Evolutionary conservation across 2,329 filamentous ascomycete species (phyloP).

Genomic region (Cephalotrichum gorgonifer): DNA sequence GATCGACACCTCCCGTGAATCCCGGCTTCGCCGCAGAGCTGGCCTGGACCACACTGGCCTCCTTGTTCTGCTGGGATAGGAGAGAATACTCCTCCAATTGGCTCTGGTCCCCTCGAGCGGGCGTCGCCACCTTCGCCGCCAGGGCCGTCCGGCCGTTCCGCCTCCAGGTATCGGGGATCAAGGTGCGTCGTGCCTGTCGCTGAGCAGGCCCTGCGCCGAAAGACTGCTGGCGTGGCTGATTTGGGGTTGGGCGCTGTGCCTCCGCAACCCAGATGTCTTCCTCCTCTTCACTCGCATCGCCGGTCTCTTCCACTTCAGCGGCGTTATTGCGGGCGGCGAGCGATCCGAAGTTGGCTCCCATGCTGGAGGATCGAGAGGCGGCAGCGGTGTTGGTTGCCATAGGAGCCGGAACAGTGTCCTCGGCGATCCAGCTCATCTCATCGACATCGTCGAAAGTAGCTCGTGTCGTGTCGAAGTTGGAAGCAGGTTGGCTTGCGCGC

Average conservation of each 20-base stretch:
- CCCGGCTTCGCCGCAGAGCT: slow-evolving; percentile 11
- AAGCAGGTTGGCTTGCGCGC: neutral
- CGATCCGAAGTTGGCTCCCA: slow-evolving; percentile 6
- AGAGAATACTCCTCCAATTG: slow-evolving; percentile 32
- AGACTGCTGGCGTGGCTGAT: neutral
- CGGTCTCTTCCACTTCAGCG: slow-evolving; percentile 2
- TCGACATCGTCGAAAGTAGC: slow-evolving; percentile 17
- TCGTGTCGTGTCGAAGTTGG: slow-evolving; percentile 1
- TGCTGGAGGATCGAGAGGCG: slow-evolving; percentile 5
- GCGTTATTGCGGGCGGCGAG: slow-evolving; percentile 2
- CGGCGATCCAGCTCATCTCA: slow-evolving; percentile 32
- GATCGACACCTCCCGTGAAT: slow-evolving; percentile 28
- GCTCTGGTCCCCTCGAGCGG: neutral
- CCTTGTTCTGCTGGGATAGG: slow-evolving; percentile 18
- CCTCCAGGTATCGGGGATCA: slow-evolving; percentile 3
- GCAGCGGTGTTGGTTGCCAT: neutral
- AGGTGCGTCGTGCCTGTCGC: neutral
- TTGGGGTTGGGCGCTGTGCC: slow-evolving; percentile 35
- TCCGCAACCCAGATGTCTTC: slow-evolving; percentile 48
- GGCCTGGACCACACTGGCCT: slow-evolving; percentile 9
- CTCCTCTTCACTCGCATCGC: slow-evolving; percentile 7
- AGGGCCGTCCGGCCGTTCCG: neutral
- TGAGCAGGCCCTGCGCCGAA: neutral
- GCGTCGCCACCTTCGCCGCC: neutral
- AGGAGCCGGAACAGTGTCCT: slow-evolving; percentile 6